Conservation (phyloP, 2,329 filamentous ascomycete genomes). For the Didymella glomerata region DNA sequence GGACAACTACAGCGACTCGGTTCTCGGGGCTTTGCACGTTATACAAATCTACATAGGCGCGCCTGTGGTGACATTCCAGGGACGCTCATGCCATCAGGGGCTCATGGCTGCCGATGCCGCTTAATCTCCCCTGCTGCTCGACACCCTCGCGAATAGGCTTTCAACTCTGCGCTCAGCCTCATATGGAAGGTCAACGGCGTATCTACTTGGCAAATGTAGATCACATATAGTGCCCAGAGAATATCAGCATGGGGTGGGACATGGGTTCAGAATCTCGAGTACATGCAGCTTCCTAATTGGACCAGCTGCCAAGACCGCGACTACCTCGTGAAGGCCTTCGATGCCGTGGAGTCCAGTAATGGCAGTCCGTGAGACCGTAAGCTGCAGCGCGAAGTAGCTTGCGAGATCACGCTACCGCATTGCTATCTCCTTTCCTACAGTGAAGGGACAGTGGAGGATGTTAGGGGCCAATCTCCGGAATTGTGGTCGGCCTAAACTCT, state of each 20-base stretch:
- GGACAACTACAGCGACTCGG: neutral
- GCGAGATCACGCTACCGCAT: constrained; percentile 19
- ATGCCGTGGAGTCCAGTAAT: constrained; percentile 15
- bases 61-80: constrained; percentile 3
- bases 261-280: constrained; percentile 12
- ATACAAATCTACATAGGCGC: neutral
- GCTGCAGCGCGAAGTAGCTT: constrained; percentile 16
- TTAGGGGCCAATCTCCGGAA: constrained; percentile 16
- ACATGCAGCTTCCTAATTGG: constrained; percentile 20
- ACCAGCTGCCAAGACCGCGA: constrained; percentile 15
- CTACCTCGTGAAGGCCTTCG: constrained; percentile 16
- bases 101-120: constrained; percentile 14
- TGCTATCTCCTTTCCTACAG: constrained; percentile 11
- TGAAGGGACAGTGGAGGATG: constrained; percentile 2
- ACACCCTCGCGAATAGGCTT: constrained; percentile 11
- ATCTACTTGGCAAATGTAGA: constrained; percentile 23
- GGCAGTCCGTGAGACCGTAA: constrained; percentile 14
- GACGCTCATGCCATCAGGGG: constrained; percentile 6
- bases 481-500: constrained; percentile 6
- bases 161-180: constrained; percentile 17
- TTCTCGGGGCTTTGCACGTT: neutral
- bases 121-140: constrained; percentile 18
- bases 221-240: constrained; percentile 21
- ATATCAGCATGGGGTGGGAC: constrained; percentile 5
- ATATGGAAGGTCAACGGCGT: constrained; percentile 22